Conservation (phyloP, 139 green algal genomes). For the Volvox africanus region DNA sequence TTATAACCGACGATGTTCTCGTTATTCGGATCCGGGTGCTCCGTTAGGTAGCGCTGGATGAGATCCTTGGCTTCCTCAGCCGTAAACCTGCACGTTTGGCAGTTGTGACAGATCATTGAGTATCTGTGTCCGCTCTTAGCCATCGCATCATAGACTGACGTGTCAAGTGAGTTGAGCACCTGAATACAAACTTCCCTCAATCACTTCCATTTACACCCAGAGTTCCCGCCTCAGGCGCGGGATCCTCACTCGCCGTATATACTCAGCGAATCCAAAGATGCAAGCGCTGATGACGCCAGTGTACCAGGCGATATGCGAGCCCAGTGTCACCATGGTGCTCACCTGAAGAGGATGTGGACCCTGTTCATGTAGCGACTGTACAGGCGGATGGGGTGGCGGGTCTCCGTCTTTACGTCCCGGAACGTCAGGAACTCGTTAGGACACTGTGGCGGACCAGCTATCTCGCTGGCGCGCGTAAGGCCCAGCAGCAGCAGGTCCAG, state of each 20-base stretch:
- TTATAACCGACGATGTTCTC: conserved; percentile 99
- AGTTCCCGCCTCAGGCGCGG: too few relatives aligned
- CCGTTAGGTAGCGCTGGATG: conserved; percentile 97
- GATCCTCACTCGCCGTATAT: too few relatives aligned
- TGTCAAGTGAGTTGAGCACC: too few relatives aligned
- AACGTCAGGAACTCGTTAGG: conserved; percentile 99
- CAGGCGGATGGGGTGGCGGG: conserved; percentile 96
- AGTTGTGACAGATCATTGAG: too few relatives aligned
- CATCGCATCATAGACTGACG: too few relatives aligned
- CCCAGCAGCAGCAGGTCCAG: conserved; percentile 98
- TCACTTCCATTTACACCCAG: too few relatives aligned
- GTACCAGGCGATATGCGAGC: too few relatives aligned
- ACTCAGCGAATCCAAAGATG: too few relatives aligned
- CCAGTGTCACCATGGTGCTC: not conserved
- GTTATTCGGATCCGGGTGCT: conserved; percentile 99
- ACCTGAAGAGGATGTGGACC: conserved; percentile 69
- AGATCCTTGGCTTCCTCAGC: conserved; percentile 95
- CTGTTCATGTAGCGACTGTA: conserved; percentile 94
- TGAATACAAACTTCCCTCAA: too few relatives aligned
- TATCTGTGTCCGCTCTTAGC: too few relatives aligned
- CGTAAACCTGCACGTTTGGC: conserved; percentile 83
- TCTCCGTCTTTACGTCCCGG: conserved; percentile 89
- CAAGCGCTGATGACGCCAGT: too few relatives aligned
- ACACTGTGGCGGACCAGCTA: conserved; percentile 91
- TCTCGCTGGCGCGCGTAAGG: conserved; percentile 94